A percentile compares a stretch with the other conserved stretches of the same genome.
These are phyloP conservation scores for Acidiella bohemica DNA, from an alignment of 495 filamentous ascomycete species.

Conservation along the genomic window DNA sequence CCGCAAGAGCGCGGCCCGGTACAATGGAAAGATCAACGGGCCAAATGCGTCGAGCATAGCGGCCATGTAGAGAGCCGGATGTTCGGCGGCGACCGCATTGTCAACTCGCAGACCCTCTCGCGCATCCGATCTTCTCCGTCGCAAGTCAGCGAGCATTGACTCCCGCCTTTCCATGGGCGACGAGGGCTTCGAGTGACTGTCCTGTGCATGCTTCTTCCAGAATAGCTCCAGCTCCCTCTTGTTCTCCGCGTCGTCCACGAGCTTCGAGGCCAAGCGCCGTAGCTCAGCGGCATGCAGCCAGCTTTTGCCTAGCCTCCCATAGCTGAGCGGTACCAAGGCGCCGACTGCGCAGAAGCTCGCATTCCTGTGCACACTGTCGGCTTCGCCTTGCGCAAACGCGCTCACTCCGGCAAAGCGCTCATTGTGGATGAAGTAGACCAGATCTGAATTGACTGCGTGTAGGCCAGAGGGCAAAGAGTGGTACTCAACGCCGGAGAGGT, in stretches of 20 bases:
- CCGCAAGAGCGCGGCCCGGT: constrained; percentile 74
- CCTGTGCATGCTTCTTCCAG: constrained; percentile 48
- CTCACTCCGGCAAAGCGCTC: constrained; percentile 69
- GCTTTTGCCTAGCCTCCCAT: constrained; percentile 72
- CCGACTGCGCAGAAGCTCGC: constrained; percentile 88
- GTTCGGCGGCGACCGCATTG: constrained; percentile 30
- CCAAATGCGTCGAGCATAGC: constrained; percentile 70
- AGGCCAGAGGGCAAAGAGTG: constrained; percentile 86
- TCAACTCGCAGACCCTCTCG: constrained; percentile 6
- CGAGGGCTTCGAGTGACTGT: constrained; percentile 1
- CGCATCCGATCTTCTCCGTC: constrained; percentile 37
- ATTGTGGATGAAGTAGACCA: constrained; percentile 84
- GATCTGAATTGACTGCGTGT: constrained; percentile 74
- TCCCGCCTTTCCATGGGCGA: constrained; percentile 7
- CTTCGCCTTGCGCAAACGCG: constrained; percentile 78
- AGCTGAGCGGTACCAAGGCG: constrained; percentile 70
- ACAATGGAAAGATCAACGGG: constrained; percentile 78
- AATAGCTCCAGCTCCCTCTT: constrained; percentile 57
- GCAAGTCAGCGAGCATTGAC: constrained; percentile 9
- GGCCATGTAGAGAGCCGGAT: constrained; percentile 73
- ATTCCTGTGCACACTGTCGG: constrained; percentile 64
- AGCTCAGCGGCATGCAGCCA: constrained; percentile 77
- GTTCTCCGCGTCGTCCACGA: constrained; percentile 38
- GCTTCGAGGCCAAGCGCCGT: constrained; percentile 58
- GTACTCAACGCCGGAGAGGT: constrained; percentile 88